Percentiles rank a stretch among this genome's conserved stretches.
Conservation (phyloP, 2,329 filamentous ascomycete genomes). For the Botrytis hyacinthi region DNA sequence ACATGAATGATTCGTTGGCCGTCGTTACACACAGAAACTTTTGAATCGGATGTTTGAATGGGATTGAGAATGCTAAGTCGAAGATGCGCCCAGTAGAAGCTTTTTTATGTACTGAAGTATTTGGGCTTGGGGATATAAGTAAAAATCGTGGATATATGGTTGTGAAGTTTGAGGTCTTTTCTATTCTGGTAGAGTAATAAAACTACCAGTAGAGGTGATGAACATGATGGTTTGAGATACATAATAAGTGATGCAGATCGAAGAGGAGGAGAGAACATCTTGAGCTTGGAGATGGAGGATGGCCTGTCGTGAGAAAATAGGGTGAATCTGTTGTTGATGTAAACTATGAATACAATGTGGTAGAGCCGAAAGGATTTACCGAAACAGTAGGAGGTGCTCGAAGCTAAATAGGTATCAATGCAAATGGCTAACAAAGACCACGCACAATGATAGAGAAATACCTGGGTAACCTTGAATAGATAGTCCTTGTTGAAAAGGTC, state of each 20-base stretch:
- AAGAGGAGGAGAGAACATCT: background rate
- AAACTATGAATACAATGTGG: background rate
- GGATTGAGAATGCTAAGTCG: background rate
- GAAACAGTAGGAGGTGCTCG: background rate
- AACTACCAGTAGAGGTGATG: too few relatives aligned
- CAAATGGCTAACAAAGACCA: background rate
- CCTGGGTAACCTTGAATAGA: background rate
- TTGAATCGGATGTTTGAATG: background rate
- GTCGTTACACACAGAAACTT: background rate
- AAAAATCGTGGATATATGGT: background rate
- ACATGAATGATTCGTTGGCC: background rate
- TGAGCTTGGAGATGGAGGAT: background rate
- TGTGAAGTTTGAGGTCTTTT: fast-evolving
- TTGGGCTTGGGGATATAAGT: background rate
- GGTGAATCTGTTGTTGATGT: background rate
- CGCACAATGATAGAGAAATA: background rate
- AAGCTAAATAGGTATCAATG: background rate
- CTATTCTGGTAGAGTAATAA: background rate
- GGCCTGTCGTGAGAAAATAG: background rate
- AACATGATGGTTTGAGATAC: too few relatives aligned
- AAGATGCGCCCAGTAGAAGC: background rate
- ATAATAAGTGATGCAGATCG: background rate
- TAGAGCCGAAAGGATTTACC: background rate
- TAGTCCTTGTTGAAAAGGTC: background rate
- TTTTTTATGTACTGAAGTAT: background rate